A percentile compares a stretch with the other conserved stretches of the same genome.
Conservation (phyloP, 345 rosid species). For the Hibiscus mutabilis region DNA sequence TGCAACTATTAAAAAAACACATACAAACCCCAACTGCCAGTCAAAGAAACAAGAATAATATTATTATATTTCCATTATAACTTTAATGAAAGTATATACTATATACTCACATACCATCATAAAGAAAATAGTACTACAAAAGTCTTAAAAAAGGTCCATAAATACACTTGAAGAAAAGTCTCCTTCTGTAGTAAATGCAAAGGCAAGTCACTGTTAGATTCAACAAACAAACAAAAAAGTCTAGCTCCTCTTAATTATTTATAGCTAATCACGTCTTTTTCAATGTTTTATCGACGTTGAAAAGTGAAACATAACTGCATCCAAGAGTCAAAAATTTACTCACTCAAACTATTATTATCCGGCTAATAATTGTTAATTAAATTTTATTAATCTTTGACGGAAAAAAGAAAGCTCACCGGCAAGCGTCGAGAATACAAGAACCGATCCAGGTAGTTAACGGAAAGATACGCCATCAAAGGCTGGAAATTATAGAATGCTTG, state of each 20-base stretch:
- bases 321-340: not conserved
- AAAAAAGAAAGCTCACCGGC: constrained; percentile 50
- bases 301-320: constrained; percentile 35
- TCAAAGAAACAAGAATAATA: not conserved
- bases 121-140: not conserved
- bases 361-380: not conserved
- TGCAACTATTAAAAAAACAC: not conserved
- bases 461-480: constrained; percentile 89
- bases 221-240: not conserved
- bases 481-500: constrained; percentile 62
- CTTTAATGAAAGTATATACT: not conserved
- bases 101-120: not conserved
- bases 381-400: constrained; percentile 6
- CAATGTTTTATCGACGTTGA: constrained; percentile 13
- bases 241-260: not conserved
- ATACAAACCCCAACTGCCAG: not conserved
- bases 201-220: not conserved
- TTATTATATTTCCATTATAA: not conserved
- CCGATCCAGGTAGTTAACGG: constrained; percentile 96
- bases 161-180: not conserved
- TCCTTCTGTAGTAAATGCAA: not conserved
- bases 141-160: not conserved
- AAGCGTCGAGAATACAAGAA: constrained; percentile 60
- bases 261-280: constrained; percentile 17
- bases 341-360: constrained; percentile 14